phyloP scores from a whole-genome alignment of 768 basidiomycete genomes.

The Terana coerulea region DNA sequence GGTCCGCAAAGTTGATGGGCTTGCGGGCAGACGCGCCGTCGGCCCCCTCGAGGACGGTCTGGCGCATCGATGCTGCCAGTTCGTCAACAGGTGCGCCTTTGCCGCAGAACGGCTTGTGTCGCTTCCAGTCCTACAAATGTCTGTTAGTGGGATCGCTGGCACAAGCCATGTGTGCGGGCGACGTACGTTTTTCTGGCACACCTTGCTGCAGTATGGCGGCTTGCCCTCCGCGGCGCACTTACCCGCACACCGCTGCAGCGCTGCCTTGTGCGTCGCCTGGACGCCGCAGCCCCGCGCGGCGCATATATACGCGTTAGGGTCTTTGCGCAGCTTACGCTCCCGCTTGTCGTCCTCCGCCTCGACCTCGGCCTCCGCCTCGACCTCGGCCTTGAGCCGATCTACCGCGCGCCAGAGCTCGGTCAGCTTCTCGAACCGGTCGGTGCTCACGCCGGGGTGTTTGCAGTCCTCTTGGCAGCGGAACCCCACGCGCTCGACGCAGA shows the following conservation, averaged over 20 bases:
- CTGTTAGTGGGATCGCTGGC: not conserved
- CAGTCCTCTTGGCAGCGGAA: slow-evolving; percentile 1
- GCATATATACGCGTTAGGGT: slow-evolving; percentile 11
- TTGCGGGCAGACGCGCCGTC: not conserved
- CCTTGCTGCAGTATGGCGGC: slow-evolving; percentile 12
- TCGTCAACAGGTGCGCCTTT: not conserved
- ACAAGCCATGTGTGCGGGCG: not conserved
- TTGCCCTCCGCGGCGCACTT: slow-evolving; percentile 1
- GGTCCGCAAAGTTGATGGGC: not conserved
- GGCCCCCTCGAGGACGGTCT: not conserved
- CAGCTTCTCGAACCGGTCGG: not conserved
- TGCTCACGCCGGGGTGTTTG: not conserved
- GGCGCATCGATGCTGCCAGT: not conserved
- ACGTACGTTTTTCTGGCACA: slow-evolving; percentile 12
- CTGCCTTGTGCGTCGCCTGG: slow-evolving; percentile 2
- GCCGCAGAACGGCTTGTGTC: slow-evolving; percentile 3
- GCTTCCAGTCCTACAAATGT: slow-evolving; percentile 7
- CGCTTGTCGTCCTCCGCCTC: slow-evolving; percentile 1
- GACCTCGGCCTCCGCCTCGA: not conserved
- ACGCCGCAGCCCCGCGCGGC: slow-evolving; percentile 8
- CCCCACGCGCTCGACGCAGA: not conserved
- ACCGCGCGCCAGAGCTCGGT: slow-evolving; percentile 4
- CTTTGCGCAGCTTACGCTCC: not conserved
- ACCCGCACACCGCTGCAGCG: slow-evolving; percentile 4
- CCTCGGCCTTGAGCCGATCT: not conserved